Evolutionary conservation across 768 basidiomycete species (phyloP).

Genomic region (Phaeolepiota aurea): DNA sequence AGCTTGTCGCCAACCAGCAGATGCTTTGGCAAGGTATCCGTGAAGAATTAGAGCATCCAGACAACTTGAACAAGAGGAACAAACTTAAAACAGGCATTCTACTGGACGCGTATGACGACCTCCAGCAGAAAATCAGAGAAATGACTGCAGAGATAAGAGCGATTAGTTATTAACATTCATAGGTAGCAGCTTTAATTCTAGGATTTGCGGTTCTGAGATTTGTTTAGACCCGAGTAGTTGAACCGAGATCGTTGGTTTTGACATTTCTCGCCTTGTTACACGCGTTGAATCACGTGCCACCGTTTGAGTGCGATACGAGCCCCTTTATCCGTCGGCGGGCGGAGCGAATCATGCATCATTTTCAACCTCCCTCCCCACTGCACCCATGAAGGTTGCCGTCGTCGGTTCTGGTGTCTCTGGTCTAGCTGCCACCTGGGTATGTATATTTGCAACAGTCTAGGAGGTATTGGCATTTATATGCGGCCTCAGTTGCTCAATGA

Average conservation of each 20-base stretch:
- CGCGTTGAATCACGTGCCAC: no score
- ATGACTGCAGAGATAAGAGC: neutral
- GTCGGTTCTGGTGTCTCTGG: conserved; percentile 76
- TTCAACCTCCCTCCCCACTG: no score
- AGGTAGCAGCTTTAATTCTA: no score
- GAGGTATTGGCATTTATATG: neutral
- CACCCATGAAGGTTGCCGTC: conserved; percentile 55
- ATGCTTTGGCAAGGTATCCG: neutral
- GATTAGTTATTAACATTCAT: no score
- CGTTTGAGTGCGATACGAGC: no score
- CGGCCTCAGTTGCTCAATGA: conserved; percentile 55
- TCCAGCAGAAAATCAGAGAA: neutral
- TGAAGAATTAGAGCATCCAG: neutral
- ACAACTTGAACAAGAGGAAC: no score
- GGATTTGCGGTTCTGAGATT: no score
- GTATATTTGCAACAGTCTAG: conserved; percentile 7
- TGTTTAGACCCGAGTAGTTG: no score
- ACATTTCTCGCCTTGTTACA: no score
- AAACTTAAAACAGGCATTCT: neutral
- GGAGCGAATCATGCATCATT: no score
- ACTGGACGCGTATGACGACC: neutral
- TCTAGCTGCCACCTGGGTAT: conserved; percentile 69
- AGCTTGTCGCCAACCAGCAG: neutral
- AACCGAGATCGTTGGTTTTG: no score
- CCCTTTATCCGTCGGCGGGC: no score